A percentile compares a stretch with the other conserved stretches of the same genome.
Conservation (phyloP, 306 rosid species). For the Lagenaria siceraria region DNA sequence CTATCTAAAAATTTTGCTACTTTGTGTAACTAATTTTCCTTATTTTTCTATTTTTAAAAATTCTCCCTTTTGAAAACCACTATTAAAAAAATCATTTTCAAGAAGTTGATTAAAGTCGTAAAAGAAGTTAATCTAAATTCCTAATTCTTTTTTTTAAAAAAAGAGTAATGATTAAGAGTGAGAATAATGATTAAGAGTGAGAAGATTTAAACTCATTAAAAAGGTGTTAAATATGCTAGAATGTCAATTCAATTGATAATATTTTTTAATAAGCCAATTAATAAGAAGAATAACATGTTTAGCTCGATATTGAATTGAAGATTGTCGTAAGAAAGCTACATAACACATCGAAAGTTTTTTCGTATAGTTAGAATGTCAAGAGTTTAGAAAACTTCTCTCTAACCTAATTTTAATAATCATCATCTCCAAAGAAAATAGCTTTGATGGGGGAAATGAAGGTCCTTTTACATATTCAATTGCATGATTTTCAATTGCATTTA, state of each 20-base stretch:
- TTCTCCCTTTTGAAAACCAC: no score
- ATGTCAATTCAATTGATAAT: no score
- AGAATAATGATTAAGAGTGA: no score
- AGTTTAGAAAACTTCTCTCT: background rate
- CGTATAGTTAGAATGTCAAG: background rate
- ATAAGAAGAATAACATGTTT: background rate
- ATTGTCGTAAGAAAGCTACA: background rate
- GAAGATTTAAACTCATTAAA: background rate
- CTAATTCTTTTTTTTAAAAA: background rate
- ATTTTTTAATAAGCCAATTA: no score
- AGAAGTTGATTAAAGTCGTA: background rate
- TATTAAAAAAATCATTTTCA: background rate
- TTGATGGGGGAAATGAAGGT: background rate
- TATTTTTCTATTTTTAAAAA: no score
- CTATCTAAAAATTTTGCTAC: no score
- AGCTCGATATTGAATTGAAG: background rate
- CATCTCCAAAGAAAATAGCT: background rate
- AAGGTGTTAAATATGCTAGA: background rate
- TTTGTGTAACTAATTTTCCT: no score
- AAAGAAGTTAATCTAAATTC: background rate
- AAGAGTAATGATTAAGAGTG: background rate
- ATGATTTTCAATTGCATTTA: background rate
- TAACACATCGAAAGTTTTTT: background rate
- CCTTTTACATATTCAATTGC: background rate
- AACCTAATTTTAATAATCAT: background rate